Evolutionary conservation across 371 early-diverging fungal species (phyloP).

Genomic region (Mucor sp.): DNA sequence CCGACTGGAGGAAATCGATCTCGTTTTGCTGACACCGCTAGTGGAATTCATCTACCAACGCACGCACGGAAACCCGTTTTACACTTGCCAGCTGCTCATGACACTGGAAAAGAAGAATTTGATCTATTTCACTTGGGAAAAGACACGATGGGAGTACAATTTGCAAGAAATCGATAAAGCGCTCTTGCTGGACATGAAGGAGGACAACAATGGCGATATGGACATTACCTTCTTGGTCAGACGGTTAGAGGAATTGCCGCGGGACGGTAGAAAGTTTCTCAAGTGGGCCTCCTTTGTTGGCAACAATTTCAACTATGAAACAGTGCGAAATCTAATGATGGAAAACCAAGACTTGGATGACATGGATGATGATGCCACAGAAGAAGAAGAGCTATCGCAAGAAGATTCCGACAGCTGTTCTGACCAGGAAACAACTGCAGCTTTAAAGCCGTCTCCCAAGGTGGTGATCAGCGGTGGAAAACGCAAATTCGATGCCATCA

Average conservation of each 20-base stretch:
- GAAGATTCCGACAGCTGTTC: neutral
- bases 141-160: conserved; percentile 53
- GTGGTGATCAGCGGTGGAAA: neutral
- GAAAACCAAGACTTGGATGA: conserved; percentile 33
- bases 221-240: conserved; percentile 45
- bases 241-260: conserved; percentile 45
- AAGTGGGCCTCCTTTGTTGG: conserved; percentile 57
- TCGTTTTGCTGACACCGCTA: conserved; percentile 32
- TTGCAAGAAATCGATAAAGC: conserved; percentile 49
- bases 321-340: conserved; percentile 44
- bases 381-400: conserved; percentile 19
- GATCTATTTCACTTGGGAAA: conserved; percentile 50
- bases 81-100: conserved; percentile 40
- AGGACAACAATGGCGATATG: conserved; percentile 31
- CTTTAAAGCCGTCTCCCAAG: neutral
- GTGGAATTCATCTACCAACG: conserved; percentile 46
- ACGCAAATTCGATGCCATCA: conserved; percentile 38
- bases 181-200: conserved; percentile 23
- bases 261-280: conserved; percentile 47
- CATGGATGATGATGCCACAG: conserved; percentile 11
- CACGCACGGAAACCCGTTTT: conserved; percentile 50
- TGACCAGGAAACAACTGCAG: neutral
- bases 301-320: conserved; percentile 47
- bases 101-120: conserved; percentile 48
- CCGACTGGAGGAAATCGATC: conserved; percentile 39